These are phyloP conservation scores for Aspergillus ruber DNA, from an alignment of 2,329 filamentous ascomycete species.

Conservation along the genomic window DNA sequence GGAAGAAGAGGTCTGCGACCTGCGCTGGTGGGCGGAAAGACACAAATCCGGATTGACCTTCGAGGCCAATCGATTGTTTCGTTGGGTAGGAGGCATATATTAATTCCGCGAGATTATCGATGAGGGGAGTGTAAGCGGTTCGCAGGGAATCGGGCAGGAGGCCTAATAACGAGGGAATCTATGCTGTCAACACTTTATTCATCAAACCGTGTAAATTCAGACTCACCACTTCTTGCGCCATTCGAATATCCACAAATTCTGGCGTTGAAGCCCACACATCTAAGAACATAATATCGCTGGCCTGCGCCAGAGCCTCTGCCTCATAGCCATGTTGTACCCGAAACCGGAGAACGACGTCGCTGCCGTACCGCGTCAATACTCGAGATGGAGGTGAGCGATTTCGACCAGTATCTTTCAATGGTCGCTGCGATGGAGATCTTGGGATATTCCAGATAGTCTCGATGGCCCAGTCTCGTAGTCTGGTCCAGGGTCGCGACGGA, in stretches of 20 bases:
- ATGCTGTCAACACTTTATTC: not conserved
- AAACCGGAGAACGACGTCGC: slow-evolving; percentile 86
- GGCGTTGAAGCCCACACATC: slow-evolving; percentile 85
- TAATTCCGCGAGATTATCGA: slow-evolving; percentile 71
- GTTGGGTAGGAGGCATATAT: slow-evolving; percentile 70
- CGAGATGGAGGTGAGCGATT: slow-evolving; percentile 28
- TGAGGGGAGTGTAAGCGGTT: slow-evolving; percentile 64
- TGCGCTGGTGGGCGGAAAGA: slow-evolving; percentile 26
- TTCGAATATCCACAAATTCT: slow-evolving; percentile 75
- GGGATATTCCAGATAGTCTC: slow-evolving; percentile 38
- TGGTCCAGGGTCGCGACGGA: slow-evolving; percentile 31
- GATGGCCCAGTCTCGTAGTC: slow-evolving; percentile 37
- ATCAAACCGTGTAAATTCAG: not conserved
- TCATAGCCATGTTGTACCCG: slow-evolving; percentile 65
- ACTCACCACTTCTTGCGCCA: slow-evolving; percentile 67
- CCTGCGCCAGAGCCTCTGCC: slow-evolving; percentile 64
- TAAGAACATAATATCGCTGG: slow-evolving; percentile 67
- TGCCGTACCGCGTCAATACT: slow-evolving; percentile 55
- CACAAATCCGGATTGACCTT: slow-evolving; percentile 22
- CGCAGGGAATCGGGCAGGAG: slow-evolving; percentile 71
- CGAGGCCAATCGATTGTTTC: slow-evolving; percentile 23
- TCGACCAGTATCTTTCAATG: slow-evolving; percentile 9
- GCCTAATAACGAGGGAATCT: slow-evolving; percentile 66
- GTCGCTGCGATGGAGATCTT: slow-evolving; percentile 16
- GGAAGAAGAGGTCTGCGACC: slow-evolving; percentile 69